phyloP scores from a whole-genome alignment of 2,329 filamentous ascomycete species.

The Stromatinia cepivora region DNA sequence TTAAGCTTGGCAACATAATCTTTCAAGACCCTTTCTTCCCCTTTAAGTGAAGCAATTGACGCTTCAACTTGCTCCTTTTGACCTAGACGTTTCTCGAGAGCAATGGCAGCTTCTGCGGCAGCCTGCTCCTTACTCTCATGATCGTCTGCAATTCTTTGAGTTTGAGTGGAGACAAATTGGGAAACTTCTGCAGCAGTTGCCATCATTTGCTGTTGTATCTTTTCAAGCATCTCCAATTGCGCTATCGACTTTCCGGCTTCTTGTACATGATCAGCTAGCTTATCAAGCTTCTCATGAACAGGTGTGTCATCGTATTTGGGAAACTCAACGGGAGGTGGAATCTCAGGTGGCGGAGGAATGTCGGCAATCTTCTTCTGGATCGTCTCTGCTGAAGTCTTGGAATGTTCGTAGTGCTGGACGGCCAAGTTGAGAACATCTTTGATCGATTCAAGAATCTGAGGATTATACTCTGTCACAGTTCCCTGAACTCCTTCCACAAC shows the following conservation, averaged over 20 bases:
- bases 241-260: slow-evolving; percentile 68
- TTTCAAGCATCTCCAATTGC: slow-evolving; percentile 79
- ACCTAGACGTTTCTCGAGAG: slow-evolving; percentile 73
- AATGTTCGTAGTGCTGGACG: slow-evolving; percentile 84
- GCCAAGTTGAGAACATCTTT: slow-evolving; percentile 83
- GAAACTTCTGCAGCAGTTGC: slow-evolving; percentile 81
- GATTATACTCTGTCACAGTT: slow-evolving; percentile 79
- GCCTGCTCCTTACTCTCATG: slow-evolving; percentile 77
- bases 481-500: slow-evolving; percentile 75
- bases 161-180: slow-evolving; percentile 76
- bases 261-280: slow-evolving; percentile 62
- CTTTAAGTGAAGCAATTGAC: slow-evolving; percentile 50
- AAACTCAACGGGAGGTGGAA: slow-evolving; percentile 55
- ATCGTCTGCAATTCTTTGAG: slow-evolving; percentile 71
- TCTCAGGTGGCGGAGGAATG: slow-evolving; percentile 53
- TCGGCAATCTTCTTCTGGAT: slow-evolving; percentile 60
- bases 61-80: slow-evolving; percentile 64
- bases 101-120: slow-evolving; percentile 74
- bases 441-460: slow-evolving; percentile 82
- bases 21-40: slow-evolving; percentile 63
- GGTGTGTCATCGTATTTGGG: slow-evolving; percentile 64
- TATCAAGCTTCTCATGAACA: slow-evolving; percentile 58
- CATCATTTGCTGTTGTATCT: slow-evolving; percentile 85
- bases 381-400: slow-evolving; percentile 62
- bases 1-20: slow-evolving; percentile 51